phyloP scores from a whole-genome alignment of 495 filamentous ascomycete species.

The Hypoxylon rickii region DNA sequence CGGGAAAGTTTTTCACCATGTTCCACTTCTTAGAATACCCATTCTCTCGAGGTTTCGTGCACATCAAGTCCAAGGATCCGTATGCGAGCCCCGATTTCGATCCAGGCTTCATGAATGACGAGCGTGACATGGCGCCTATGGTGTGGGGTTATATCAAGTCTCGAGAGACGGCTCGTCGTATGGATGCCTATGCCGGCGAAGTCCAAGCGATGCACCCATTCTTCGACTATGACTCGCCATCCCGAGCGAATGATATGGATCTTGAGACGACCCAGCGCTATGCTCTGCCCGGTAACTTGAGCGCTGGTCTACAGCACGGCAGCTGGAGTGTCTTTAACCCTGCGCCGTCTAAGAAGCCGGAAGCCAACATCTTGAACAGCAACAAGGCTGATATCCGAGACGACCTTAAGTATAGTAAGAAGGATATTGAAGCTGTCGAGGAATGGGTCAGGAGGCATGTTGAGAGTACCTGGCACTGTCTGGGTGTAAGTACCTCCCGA shows the following conservation, averaged over 20 bases:
- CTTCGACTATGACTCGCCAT: slow-evolving; percentile 69
- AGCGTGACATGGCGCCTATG: slow-evolving; percentile 82
- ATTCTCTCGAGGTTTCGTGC: slow-evolving; percentile 74
- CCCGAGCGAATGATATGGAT: slow-evolving; percentile 72
- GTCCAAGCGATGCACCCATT: slow-evolving; percentile 69
- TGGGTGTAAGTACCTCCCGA: slow-evolving; percentile 48
- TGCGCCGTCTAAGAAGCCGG: slow-evolving; percentile 49
- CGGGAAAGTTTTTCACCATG: slow-evolving; percentile 86
- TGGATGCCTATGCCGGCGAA: slow-evolving; percentile 80
- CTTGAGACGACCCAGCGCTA: slow-evolving; percentile 74
- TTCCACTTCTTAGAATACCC: slow-evolving; percentile 87
- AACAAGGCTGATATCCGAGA: slow-evolving; percentile 60
- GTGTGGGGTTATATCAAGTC: slow-evolving; percentile 87
- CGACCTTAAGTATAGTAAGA: slow-evolving; percentile 66
- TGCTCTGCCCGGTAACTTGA: slow-evolving; percentile 72
- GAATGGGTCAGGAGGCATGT: slow-evolving; percentile 80
- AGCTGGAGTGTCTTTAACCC: slow-evolving; percentile 53
- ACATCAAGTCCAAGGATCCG: slow-evolving; percentile 71
- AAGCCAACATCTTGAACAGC: slow-evolving; percentile 52
- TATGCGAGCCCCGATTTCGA: slow-evolving; percentile 81
- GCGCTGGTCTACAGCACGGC: slow-evolving; percentile 66
- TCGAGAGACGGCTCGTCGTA: slow-evolving; percentile 78
- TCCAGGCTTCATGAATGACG: slow-evolving; percentile 84
- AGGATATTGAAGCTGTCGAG: slow-evolving; percentile 72
- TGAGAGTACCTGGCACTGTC: slow-evolving; percentile 78